Evolutionary conservation across 2,329 filamentous ascomycete species (phyloP).

Genomic region (Trichophyton simii): DNA sequence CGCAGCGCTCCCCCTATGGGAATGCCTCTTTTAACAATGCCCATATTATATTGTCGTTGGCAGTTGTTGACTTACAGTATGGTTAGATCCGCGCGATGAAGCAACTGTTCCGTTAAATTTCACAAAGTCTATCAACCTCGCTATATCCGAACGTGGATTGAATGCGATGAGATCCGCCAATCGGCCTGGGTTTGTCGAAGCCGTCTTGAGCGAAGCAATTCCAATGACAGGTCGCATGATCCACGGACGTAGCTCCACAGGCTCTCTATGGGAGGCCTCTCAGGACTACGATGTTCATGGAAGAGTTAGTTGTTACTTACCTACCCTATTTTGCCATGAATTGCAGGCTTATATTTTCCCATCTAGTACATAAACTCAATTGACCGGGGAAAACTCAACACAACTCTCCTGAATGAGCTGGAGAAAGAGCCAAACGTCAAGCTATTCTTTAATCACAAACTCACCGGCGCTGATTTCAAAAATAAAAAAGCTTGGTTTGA

Average conservation of each 20-base stretch:
- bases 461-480: conserved; percentile 78
- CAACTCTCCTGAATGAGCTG: conserved; percentile 67
- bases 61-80: not conserved
- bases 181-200: conserved; percentile 54
- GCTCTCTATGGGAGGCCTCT: conserved; percentile 59
- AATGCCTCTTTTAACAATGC: not conserved
- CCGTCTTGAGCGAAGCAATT: conserved; percentile 65
- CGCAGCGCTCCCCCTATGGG: not conserved
- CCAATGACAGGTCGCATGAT: conserved; percentile 97
- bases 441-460: conserved; percentile 84
- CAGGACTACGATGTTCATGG: conserved; percentile 87
- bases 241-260: conserved; percentile 55
- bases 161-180: conserved; percentile 66
- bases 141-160: conserved; percentile 85
- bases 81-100: conserved; percentile 69
- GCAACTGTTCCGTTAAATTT: conserved; percentile 81
- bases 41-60: not conserved
- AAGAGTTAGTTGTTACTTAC: conserved; percentile 44
- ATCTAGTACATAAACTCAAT: conserved; percentile 67
- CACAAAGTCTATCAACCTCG: conserved; percentile 96
- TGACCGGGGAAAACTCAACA: conserved; percentile 74
- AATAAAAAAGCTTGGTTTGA: conserved; percentile 81
- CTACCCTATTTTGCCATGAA: not conserved
- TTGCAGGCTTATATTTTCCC: not conserved
- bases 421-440: conserved; percentile 79